These are phyloP conservation scores for Nematocida sp. DNA, from an alignment of 371 early-diverging fungal species.

Conservation along the genomic window DNA sequence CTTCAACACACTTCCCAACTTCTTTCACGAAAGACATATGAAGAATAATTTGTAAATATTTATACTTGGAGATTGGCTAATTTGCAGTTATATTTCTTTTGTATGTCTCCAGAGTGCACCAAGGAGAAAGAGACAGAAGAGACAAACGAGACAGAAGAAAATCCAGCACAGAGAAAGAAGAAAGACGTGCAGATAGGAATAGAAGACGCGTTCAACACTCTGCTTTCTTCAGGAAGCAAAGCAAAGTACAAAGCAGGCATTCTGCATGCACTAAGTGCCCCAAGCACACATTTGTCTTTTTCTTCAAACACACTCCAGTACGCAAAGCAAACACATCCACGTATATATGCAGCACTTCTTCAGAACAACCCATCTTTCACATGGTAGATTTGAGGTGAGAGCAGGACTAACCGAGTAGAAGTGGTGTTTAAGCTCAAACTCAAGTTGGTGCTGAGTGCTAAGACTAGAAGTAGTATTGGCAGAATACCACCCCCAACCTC, in stretches of 20 bases:
- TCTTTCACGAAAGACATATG: constrained; percentile 39
- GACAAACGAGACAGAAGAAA: not conserved
- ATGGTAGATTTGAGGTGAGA: too few species aligned
- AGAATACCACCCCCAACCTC: not conserved
- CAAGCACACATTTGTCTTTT: too few species aligned
- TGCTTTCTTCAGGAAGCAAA: constrained; percentile 7
- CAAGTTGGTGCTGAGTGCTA: too few species aligned
- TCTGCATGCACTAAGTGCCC: not conserved
- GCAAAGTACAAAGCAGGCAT: constrained; percentile 11
- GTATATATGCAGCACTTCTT: too few species aligned
- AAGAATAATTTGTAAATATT: not conserved
- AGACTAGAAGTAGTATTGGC: too few species aligned
- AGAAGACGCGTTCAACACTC: not conserved
- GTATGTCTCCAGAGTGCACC: too few species aligned
- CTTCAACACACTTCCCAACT: constrained; percentile 68
- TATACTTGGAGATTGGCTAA: not conserved
- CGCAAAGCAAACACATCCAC: too few species aligned
- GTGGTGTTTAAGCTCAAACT: too few species aligned
- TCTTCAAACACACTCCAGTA: too few species aligned
- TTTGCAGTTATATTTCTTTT: not conserved
- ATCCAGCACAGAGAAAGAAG: not conserved
- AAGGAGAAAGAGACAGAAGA: not conserved
- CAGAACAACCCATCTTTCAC: too few species aligned
- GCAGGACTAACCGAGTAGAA: too few species aligned
- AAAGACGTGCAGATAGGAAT: constrained; percentile 5